Conservation (phyloP, 306 rosid species). For the Ammopiptanthus mongolicus region DNA sequence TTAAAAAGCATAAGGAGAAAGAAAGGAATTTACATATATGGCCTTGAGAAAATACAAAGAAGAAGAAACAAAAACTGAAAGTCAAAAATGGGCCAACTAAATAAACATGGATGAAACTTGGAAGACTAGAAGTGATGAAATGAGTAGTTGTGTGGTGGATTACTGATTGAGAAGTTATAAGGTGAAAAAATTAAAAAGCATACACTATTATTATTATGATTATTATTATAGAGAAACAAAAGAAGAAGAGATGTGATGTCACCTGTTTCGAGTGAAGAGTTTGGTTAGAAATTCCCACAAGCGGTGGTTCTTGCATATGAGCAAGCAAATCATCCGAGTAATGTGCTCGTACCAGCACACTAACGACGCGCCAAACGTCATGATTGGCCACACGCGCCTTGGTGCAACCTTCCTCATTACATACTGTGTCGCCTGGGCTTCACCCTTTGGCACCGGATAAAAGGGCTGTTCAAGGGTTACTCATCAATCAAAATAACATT, state of each 20-base stretch:
- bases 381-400: conserved; percentile 84
- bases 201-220: no score
- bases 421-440: conserved; percentile 56
- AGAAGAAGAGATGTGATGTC: not conserved
- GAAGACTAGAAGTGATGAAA: not conserved
- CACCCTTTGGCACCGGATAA: conserved; percentile 57
- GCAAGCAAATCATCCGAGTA: conserved; percentile 65
- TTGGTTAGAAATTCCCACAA: conserved; percentile 72
- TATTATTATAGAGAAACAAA: not conserved
- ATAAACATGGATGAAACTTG: not conserved
- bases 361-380: conserved; percentile 68
- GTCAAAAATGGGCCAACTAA: conserved; percentile 27
- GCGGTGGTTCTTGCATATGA: conserved; percentile 91
- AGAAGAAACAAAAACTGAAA: not conserved
- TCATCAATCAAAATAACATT: no score
- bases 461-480: conserved; percentile 3
- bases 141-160: not conserved
- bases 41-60: not conserved
- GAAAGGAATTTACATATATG: not conserved
- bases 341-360: conserved; percentile 97
- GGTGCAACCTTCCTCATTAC: conserved; percentile 88
- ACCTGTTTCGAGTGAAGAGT: conserved; percentile 86
- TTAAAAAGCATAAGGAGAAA: not conserved
- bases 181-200: no score
- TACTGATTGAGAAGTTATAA: not conserved